These are phyloP conservation scores for Aspergillus biplanus DNA, from an alignment of 495 filamentous ascomycete species.

Conservation along the genomic window DNA sequence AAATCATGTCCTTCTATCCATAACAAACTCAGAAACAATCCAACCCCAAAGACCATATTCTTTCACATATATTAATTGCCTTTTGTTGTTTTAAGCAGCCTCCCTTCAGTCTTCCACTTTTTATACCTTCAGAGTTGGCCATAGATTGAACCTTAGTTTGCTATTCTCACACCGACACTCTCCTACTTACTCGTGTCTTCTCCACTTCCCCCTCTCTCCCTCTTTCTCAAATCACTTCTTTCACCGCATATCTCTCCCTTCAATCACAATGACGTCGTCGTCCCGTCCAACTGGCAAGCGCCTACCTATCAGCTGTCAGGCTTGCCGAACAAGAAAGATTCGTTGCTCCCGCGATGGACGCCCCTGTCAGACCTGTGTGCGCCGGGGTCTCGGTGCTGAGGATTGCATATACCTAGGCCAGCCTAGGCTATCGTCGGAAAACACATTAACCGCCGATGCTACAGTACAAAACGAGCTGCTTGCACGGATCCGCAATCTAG, in stretches of 20 bases:
- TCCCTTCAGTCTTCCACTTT: too few relatives aligned
- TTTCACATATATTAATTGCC: background rate
- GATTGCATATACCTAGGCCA: conserved; percentile 49
- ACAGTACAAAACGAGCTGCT: conserved; percentile 41
- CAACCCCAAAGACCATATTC: background rate
- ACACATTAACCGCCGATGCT: conserved; percentile 29
- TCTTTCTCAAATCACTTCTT: background rate
- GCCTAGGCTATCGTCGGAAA: conserved; percentile 42
- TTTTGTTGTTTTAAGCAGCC: background rate
- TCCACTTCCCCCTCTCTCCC: background rate
- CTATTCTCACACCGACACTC: too few relatives aligned
- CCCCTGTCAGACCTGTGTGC: conserved; percentile 47
- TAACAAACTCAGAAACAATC: background rate
- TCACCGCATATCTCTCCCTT: background rate
- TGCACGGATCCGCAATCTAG: conserved; percentile 43
- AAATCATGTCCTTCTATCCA: background rate
- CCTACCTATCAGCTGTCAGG: conserved; percentile 47
- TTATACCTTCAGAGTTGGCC: too few relatives aligned
- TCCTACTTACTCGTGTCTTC: too few relatives aligned
- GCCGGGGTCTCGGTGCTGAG: conserved; percentile 43
- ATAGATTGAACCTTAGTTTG: too few relatives aligned
- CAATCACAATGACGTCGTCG: conserved; percentile 17
- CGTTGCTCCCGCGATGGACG: conserved; percentile 46
- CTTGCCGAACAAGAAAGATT: conserved; percentile 46
- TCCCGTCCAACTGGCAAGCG: conserved; percentile 39